A percentile compares a stretch with the other conserved stretches of the same genome.
phyloP scores from a whole-genome alignment of 148 eudicot species.

The Persicaria maculosa region DNA sequence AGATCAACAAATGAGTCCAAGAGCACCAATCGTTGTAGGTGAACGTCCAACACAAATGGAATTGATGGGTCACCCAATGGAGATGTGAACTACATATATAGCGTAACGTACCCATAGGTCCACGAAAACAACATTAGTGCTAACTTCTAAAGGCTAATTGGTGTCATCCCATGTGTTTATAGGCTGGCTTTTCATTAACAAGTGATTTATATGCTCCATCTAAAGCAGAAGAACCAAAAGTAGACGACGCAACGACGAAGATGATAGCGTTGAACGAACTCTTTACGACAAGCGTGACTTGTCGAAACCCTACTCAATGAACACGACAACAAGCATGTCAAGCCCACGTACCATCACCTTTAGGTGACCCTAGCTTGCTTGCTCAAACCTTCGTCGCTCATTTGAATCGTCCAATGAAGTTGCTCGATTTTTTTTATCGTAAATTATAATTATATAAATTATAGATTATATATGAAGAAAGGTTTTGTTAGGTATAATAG shows the following conservation, averaged over 20 bases:
- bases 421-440: neutral
- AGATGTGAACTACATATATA: neutral
- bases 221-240: neutral
- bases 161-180: too few relatives aligned
- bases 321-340: neutral
- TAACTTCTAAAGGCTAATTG: neutral
- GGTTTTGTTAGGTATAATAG: too few relatives aligned
- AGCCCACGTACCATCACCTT: neutral
- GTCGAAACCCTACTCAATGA: neutral
- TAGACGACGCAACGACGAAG: neutral
- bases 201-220: neutral
- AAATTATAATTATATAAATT: too few relatives aligned
- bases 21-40: too few relatives aligned
- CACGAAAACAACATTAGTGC: neutral
- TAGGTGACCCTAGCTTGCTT: neutral
- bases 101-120: neutral
- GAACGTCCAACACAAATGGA: too few relatives aligned
- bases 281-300: neutral
- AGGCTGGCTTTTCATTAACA: neutral
- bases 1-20: too few relatives aligned
- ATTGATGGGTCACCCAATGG: neutral
- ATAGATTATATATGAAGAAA: too few relatives aligned
- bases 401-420: neutral
- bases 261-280: neutral
- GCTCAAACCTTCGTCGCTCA: neutral